Evolutionary conservation across 345 rosid genomes (phyloP).

Genomic region (Populus deltoides): DNA sequence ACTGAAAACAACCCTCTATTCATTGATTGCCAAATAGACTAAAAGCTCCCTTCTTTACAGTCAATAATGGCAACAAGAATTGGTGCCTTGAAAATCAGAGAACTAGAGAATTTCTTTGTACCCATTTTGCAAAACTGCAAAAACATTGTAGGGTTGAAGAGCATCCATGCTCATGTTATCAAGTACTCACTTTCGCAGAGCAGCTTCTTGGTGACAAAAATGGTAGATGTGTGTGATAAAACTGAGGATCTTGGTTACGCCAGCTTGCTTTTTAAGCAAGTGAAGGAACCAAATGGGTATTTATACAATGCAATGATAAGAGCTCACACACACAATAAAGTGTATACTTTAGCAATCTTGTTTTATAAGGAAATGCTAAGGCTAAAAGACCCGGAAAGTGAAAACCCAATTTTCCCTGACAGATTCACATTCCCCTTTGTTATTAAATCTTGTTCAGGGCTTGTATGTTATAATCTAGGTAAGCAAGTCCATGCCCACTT

Average conservation of each 20-base stretch:
- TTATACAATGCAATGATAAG: constrained; percentile 55
- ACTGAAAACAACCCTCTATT: constrained; percentile 10
- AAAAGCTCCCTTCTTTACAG: not conserved
- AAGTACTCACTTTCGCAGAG: constrained; percentile 45
- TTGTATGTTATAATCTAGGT: constrained; percentile 28
- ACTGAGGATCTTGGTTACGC: constrained; percentile 42
- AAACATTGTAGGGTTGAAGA: constrained; percentile 34
- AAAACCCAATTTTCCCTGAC: constrained; percentile 35
- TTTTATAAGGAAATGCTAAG: constrained; percentile 40
- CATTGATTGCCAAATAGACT: constrained; percentile 14
- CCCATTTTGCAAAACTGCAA: constrained; percentile 39
- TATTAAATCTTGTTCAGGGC: constrained; percentile 48
- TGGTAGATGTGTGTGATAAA: constrained; percentile 45
- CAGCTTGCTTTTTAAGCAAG: constrained; percentile 39
- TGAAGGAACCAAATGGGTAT: constrained; percentile 42
- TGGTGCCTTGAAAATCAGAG: constrained; percentile 25
- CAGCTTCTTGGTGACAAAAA: constrained; percentile 49
- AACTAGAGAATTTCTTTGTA: constrained; percentile 41
- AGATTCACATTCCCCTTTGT: constrained; percentile 56
- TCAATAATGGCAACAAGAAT: constrained; percentile 17
- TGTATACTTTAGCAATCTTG: constrained; percentile 23
- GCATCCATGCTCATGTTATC: constrained; percentile 40
- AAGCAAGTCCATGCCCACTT: constrained; percentile 47
- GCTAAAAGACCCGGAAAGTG: not conserved
- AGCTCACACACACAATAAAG: constrained; percentile 37